phyloP scores from a whole-genome alignment of 805 yeast species.

The Starmerella powellii region DNA sequence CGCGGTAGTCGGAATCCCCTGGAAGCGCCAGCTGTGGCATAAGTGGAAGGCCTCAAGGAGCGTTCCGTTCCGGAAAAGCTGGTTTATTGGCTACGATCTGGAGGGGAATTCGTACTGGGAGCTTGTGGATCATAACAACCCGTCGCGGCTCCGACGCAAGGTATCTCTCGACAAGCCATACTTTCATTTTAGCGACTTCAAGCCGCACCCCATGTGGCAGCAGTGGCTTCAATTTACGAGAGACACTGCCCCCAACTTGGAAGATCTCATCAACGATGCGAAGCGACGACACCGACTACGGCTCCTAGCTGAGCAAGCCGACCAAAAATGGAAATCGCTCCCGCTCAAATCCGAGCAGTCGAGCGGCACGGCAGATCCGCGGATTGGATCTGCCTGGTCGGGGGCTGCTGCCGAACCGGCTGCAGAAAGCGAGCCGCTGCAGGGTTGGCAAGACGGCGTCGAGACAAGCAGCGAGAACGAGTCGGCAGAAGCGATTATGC shows the following conservation, averaged over 20 bases:
- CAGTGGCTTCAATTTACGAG: slow-evolving; percentile 69
- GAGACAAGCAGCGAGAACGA: too few relatives aligned
- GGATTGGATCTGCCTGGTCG: slow-evolving; percentile 20
- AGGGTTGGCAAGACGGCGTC: too few relatives aligned
- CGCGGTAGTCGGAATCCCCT: slow-evolving; percentile 11
- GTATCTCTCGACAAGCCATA: slow-evolving; percentile 38
- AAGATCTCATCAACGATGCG: slow-evolving; percentile 50
- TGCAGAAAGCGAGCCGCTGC: neutral
- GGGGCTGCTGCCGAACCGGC: slow-evolving; percentile 4
- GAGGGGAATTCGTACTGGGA: slow-evolving; percentile 84
- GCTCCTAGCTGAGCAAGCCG: slow-evolving; percentile 37
- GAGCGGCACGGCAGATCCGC: slow-evolving; percentile 10
- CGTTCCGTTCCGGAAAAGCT: slow-evolving; percentile 57
- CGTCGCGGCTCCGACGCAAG: slow-evolving; percentile 44
- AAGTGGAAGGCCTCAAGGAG: slow-evolving; percentile 49
- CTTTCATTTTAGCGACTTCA: slow-evolving; percentile 20
- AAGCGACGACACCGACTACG: slow-evolving; percentile 43
- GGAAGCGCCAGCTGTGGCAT: slow-evolving; percentile 26
- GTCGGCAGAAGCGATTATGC: neutral
- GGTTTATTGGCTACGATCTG: slow-evolving; percentile 63
- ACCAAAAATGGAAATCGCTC: slow-evolving; percentile 29
- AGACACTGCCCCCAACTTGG: slow-evolving; percentile 44
- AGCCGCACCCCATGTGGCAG: slow-evolving; percentile 49
- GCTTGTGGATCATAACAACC: slow-evolving; percentile 41
- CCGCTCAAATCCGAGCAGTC: slow-evolving; percentile 22